Evolutionary conservation across 352 stramenopile genomes (phyloP), one percentile per base, ranked within the genome.

Genomic region (Phytophthora lateralis): DNA sequence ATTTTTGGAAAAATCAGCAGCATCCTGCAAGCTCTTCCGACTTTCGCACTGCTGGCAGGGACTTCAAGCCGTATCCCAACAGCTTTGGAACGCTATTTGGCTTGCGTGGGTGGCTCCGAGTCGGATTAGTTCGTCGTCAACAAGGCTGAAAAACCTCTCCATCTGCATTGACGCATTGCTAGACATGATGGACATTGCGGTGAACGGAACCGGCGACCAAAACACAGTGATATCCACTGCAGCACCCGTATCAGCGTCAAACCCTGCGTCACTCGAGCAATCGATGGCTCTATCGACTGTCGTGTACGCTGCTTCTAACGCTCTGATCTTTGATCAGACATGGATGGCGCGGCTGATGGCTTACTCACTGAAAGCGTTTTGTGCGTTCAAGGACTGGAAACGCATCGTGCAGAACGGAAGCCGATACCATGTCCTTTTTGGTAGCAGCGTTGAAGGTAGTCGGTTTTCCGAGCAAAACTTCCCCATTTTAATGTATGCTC

Each of bases 401-500:
- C 73, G 64, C n/a, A 69, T 90, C 9, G 83, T 92, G 3, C 60
- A 68, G 10, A 76, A 84, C 27, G 79, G 83, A 56, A 80, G 73
- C 46, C 69, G 75, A 15, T 89, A 84, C 30, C 68, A 89, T 45
- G 45, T 62, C 7, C 60, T 89, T 14, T 69, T 68, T 34, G 71
- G 68, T 1, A 62, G 51, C 35, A 67, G 61, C 15, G 30, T 30
- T 27, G 64, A 71, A 32, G 71, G 74, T 9, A 71, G 29, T 66
- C 80, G 55, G 5, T 91, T 93, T 43, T 86, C 82, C 0, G 80
- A 91, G 44, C 71, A 71, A 15, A 81, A 82, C 30, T 71, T 91
- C 14, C 70, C 76, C 0, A 11, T 90, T 8, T 47, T 95, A 18
- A 60, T 91, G 8, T 86, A 80, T 42, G 83, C 83, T 2, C 83